Conservation (phyloP, 1,284 basidiomycete genomes). For the Blastosporella zonata region DNA sequence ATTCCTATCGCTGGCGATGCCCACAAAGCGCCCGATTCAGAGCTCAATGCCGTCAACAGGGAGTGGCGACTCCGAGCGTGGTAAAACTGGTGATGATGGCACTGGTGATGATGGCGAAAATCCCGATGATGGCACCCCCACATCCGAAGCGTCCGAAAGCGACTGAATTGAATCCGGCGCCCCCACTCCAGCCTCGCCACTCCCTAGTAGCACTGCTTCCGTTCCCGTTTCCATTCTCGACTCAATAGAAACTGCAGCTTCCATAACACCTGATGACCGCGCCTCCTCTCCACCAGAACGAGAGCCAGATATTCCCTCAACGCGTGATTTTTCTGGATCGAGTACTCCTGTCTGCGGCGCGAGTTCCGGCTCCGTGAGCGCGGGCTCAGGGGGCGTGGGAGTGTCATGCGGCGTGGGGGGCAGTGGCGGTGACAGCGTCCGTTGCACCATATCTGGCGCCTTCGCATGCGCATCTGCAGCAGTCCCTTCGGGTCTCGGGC, state of each 20-base stretch:
- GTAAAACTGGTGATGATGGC: neutral
- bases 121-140: neutral
- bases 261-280: slow-evolving; percentile 2
- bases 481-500: neutral
- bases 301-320: neutral
- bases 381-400: slow-evolving; percentile 7
- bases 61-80: slow-evolving; percentile 3
- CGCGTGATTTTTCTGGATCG: neutral
- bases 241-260: neutral
- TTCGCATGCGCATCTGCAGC: slow-evolving; percentile 7
- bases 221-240: neutral
- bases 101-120: neutral
- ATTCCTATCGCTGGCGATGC: neutral
- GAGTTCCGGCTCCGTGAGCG: slow-evolving; percentile 10
- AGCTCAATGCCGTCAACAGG: neutral
- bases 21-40: neutral
- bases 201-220: no score
- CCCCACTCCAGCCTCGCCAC: neutral
- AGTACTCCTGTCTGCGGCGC: neutral
- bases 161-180: slow-evolving; percentile 3
- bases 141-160: neutral
- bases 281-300: neutral
- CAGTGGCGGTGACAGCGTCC: slow-evolving; percentile 9
- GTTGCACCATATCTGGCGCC: neutral
- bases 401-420: slow-evolving; percentile 12